phyloP scores from a whole-genome alignment of 192 early-diverging fungal genomes.

The Coemansia sp. region DNA sequence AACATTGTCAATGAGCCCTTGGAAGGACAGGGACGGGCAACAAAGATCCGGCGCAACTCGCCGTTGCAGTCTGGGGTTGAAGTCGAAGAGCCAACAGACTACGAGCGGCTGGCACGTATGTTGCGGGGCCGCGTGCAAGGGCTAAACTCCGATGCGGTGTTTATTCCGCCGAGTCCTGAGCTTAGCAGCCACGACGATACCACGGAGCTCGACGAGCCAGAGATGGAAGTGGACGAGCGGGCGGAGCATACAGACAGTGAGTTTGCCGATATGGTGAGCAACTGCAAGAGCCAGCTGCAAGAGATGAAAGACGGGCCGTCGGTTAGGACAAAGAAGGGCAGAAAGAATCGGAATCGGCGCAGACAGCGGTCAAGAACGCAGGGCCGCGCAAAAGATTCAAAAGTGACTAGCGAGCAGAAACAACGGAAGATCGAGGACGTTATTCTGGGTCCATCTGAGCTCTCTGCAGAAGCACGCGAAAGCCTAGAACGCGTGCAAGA shows the following conservation, averaged over 20 bases:
- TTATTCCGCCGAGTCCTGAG: conserved; percentile 33
- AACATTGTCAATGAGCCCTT: conserved; percentile 21
- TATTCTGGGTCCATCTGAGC: conserved; percentile 13
- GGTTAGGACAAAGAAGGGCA: neutral
- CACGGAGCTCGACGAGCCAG: conserved; percentile 1
- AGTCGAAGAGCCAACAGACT: conserved; percentile 49
- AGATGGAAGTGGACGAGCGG: conserved; percentile 7
- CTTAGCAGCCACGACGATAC: conserved; percentile 3
- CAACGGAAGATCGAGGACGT: conserved; percentile 23
- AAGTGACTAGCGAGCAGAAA: neutral
- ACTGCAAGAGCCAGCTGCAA: conserved; percentile 41
- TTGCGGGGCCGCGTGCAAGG: conserved; percentile 36
- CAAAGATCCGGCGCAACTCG: conserved; percentile 6
- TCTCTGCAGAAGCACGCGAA: neutral
- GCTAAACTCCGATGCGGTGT: conserved; percentile 30
- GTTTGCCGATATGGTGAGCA: conserved; percentile 27
- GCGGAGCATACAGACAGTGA: conserved; percentile 3
- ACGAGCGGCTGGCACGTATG: conserved; percentile 22
- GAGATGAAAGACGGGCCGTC: conserved; percentile 17
- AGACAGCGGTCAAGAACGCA: conserved; percentile 3
- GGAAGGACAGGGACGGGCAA: neutral
- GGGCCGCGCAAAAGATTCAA: no score
- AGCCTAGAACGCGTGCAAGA: conserved; percentile 18
- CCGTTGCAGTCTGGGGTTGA: conserved; percentile 8
- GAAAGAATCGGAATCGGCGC: conserved; percentile 4